Evolutionary conservation across 257 asterid genomes (phyloP), one percentile per base, ranked within the genome.

Genomic region (Lycium barbarum): DNA sequence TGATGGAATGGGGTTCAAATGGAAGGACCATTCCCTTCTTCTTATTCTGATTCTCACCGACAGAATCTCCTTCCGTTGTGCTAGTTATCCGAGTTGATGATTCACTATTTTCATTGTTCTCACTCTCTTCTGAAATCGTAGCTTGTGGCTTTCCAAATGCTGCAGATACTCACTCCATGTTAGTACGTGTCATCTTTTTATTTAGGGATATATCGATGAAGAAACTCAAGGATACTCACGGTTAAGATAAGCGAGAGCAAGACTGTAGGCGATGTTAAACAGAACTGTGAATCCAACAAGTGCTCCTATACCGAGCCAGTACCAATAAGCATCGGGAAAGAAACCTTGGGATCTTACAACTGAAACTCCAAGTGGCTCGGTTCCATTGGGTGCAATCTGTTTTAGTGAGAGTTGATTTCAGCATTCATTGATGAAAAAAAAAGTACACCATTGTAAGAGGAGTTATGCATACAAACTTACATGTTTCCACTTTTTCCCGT

Each of bases 1-100:
- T 93, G 78, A 96, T 88, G 36, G 95, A 93, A 84, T 96, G 97
- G 3, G 99, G 98, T 83, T 93, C 98, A 71, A 94, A 96, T 51
- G 98, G 99, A 88, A 96, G 98, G 84, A 96, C 90, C 98, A 95
- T 92, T 88, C 98, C 98, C 82, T 74, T 90, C 83, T 90, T 86
- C 76, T 38, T 40, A 20, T 71, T 90, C 73, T 89, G 51, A 4
- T 85, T 88, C 83, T 86, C 92, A 14, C 17, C 4, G n/a, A 43
- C 84, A 83, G 88, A 88, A 66, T 89, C 90, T 65, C 85, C 58
- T 83, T 87, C 85, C 73, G 11, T 9, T 6, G 76, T 65, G 65
- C 80, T 82, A 47, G 74, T 71, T 14, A 65, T 58, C 49, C 68
- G 85, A 55, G 80, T 3, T 22, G 85, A 67, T 53, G 33, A 58